phyloP scores from a whole-genome alignment of 306 rosid genomes.

The Castanea crenata region DNA sequence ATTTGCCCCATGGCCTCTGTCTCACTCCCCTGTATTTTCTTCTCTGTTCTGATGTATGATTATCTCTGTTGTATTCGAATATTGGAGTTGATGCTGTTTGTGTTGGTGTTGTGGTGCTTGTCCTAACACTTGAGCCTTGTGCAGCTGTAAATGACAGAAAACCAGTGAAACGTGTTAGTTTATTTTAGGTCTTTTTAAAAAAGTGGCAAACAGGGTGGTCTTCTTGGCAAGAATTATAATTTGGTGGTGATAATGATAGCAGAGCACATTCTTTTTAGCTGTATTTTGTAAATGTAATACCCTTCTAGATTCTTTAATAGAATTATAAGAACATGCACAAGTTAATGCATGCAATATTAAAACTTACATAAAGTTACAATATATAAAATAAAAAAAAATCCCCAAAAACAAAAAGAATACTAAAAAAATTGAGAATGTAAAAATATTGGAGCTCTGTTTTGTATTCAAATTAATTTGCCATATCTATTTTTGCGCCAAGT shows the following conservation, averaged over 20 bases:
- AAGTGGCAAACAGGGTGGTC: neutral
- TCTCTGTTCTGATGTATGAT: slow-evolving; percentile 1
- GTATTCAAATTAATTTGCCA: neutral
- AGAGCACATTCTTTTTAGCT: neutral
- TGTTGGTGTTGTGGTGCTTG: neutral
- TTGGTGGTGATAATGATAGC: neutral
- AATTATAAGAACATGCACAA: neutral
- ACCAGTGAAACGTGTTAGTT: neutral
- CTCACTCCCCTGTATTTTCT: slow-evolving; percentile 75
- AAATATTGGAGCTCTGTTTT: neutral
- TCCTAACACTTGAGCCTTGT: slow-evolving; percentile 13
- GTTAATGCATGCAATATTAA: neutral
- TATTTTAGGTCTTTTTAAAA: neutral
- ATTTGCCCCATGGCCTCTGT: slow-evolving; percentile 75
- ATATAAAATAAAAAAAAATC: no score
- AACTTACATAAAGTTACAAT: neutral
- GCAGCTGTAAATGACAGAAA: slow-evolving; percentile 2
- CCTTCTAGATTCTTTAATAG: neutral
- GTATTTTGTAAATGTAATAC: neutral
- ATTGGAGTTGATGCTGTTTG: neutral
- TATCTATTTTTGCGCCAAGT: no score
- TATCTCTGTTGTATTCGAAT: slow-evolving; percentile 40
- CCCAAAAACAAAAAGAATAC: no score
- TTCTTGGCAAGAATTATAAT: neutral
- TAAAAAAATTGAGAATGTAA: no score